phyloP scores from a whole-genome alignment of 352 stramenopile species.

The Globisporangium emineosum region DNA sequence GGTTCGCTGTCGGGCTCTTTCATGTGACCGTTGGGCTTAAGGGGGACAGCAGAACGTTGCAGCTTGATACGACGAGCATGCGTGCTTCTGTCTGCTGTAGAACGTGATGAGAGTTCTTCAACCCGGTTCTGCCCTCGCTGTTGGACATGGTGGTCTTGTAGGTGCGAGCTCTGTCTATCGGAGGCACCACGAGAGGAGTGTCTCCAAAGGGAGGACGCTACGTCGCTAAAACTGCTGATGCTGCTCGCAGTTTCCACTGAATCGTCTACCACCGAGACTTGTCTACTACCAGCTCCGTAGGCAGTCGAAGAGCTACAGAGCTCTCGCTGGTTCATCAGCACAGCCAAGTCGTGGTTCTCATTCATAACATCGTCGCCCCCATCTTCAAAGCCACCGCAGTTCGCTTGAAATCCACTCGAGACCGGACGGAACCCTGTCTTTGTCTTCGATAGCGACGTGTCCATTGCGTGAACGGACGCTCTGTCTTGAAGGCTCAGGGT shows the following conservation, averaged over 20 bases:
- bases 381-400: no score
- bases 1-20: no score
- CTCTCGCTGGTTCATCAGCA: neutral
- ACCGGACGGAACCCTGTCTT: conserved; percentile 7
- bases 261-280: neutral
- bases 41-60: no score
- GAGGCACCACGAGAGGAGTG: no score
- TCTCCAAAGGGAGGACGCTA: conserved; percentile 13
- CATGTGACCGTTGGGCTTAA: no score
- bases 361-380: neutral
- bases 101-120: no score
- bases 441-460: neutral
- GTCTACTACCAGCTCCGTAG: neutral
- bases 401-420: neutral
- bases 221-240: conserved; percentile 12
- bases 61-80: no score
- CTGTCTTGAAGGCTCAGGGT: neutral
- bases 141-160: neutral
- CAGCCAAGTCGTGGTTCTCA: conserved; percentile 1
- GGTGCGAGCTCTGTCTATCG: no score
- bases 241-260: conserved; percentile 18
- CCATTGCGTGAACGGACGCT: neutral
- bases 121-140: neutral
- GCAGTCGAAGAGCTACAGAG: neutral
- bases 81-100: no score